Evolutionary conservation across 306 rosid genomes (phyloP).

Genomic region (Quercus gilva): DNA sequence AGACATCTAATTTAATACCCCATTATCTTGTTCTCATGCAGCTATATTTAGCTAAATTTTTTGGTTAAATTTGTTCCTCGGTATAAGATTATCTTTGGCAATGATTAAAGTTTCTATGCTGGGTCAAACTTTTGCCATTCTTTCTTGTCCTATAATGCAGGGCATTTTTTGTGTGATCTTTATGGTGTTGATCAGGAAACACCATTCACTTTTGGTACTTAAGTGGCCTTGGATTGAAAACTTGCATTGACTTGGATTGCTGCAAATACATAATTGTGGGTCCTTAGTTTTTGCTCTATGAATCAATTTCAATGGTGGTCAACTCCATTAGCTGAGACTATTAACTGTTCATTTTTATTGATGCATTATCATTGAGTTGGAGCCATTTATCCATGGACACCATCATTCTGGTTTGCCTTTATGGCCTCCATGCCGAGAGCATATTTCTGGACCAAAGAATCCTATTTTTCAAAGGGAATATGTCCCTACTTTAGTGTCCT

Average conservation of each 20-base stretch:
- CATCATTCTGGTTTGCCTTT: conserved; percentile 43
- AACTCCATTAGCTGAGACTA: conserved; percentile 35
- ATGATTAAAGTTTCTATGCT: conserved; percentile 35
- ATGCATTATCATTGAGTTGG: conserved; percentile 37
- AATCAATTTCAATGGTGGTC: conserved; percentile 36
- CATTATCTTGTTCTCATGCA: neutral
- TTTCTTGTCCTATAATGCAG: conserved; percentile 21
- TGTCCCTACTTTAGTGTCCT: conserved; percentile 40
- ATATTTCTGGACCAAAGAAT: conserved; percentile 34
- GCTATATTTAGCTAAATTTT: neutral
- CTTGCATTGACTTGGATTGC: conserved; percentile 52
- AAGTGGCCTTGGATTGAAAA: conserved; percentile 26
- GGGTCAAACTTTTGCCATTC: conserved; percentile 25
- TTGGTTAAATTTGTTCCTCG: neutral
- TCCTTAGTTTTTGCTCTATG: conserved; percentile 22
- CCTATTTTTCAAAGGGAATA: conserved; percentile 36
- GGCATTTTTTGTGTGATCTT: conserved; percentile 24
- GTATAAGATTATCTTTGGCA: conserved; percentile 14
- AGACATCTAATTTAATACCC: neutral
- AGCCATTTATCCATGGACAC: conserved; percentile 32
- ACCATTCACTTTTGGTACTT: conserved; percentile 34
- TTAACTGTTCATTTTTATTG: conserved; percentile 24
- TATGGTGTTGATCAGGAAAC: conserved; percentile 26
- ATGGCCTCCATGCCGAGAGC: conserved; percentile 55
- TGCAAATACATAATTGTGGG: conserved; percentile 32